Percentiles rank a stretch among this genome's conserved stretches.
Evolutionary conservation across 768 basidiomycete species (phyloP).

Genomic region (Ramaria rubella): DNA sequence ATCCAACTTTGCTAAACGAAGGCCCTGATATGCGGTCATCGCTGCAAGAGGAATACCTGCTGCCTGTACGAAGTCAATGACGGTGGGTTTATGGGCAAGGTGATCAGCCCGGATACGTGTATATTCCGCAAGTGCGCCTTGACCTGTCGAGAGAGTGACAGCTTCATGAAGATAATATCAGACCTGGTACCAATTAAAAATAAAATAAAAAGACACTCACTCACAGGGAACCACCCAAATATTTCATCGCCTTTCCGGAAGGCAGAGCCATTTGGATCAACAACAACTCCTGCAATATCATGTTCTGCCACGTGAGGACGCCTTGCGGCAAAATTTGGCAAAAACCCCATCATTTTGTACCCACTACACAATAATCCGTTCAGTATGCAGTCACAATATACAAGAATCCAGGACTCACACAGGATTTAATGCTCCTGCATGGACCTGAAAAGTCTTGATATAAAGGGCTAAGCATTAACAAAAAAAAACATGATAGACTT

Average conservation of each 20-base stretch:
- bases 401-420: constrained; percentile 31
- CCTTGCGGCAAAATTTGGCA: constrained; percentile 41
- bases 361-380: constrained; percentile 34
- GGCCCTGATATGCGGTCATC: constrained; percentile 51
- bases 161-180: not conserved
- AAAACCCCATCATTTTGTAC: constrained; percentile 46
- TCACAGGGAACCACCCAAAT: constrained; percentile 45
- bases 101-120: constrained; percentile 35
- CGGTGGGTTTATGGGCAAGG: constrained; percentile 33
- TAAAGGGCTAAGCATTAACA: not conserved
- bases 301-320: constrained; percentile 51
- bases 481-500: constrained; percentile 15
- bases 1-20: constrained; percentile 46
- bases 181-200: not conserved
- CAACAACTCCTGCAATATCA: constrained; percentile 61
- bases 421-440: constrained; percentile 60
- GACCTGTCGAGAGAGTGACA: constrained; percentile 31
- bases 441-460: constrained; percentile 18
- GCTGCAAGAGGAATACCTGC: constrained; percentile 55
- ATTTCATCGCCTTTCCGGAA: constrained; percentile 58
- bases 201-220: constrained; percentile 21
- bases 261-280: constrained; percentile 44
- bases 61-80: constrained; percentile 49
- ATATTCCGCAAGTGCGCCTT: constrained; percentile 59
- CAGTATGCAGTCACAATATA: not conserved